Evolutionary conservation across 805 yeast species (phyloP), one percentile per base, ranked within the genome.

Genomic region (Kodamaea hsintzibuensis): DNA sequence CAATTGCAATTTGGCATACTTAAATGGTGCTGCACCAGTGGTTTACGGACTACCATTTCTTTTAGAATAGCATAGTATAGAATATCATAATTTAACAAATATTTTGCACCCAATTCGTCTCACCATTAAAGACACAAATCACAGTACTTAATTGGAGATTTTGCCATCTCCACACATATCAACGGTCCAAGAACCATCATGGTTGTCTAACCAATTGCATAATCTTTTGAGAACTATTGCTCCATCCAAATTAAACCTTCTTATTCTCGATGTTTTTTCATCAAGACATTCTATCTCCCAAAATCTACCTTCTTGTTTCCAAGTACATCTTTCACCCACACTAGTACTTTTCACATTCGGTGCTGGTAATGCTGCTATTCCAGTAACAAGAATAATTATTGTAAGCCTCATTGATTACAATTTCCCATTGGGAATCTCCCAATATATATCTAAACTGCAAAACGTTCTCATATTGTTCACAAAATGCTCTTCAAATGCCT

Each of bases 11-110:
- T 72, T 95, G 56, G 82, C 74, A 51, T 91, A 82, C 63, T 73
- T 93, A 57, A 95, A 95, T 64, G 98, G 98, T 0, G 89, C 96
- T 1, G 96, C 99, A 0, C 97, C 97, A 0, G 86, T 95, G 0
- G 76, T 92, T 1, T 93, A 92, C 66, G 99, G 99, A 0, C 66
- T 95, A 43, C 98, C 98, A 5, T 69, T 86, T 50, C 19, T 14
- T 42, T 38, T 50, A n/a, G 38, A 43, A 14, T 35, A 19, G 44
- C 17, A 30, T 30, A 30, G 3, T 9, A 30, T 30, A 30, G 35
- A 22, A 22, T 22, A n/a, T n/a, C n/a, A n/a, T n/a, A n/a, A n/a
- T n/a, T n/a, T n/a, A n/a, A n/a, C n/a, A n/a, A n/a, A n/a, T 22
- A 4, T 22, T 22, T 22, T 22, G 25, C 25, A 22, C 25, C 25